Percentiles rank a stretch among this genome's conserved stretches.
These are phyloP conservation scores for Cerioporus squamosus DNA, from an alignment of 1,284 basidiomycete species.

Conservation along the genomic window DNA sequence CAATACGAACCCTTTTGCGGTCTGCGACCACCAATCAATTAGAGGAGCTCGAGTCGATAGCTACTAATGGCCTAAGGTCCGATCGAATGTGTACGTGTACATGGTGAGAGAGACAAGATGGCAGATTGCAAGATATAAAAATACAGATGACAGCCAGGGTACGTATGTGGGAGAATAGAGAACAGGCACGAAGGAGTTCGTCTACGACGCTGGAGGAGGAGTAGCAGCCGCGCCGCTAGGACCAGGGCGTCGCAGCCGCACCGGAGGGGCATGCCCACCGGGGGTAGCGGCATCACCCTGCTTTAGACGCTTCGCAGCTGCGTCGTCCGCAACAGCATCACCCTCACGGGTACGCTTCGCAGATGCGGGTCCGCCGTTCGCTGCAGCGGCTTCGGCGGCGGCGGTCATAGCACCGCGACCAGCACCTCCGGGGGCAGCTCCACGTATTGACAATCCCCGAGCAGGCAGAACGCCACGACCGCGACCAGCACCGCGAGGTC, in stretches of 20 bases:
- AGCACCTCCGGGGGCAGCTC: slow-evolving; percentile 37
- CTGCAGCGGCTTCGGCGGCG: slow-evolving; percentile 42
- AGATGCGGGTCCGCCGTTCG: slow-evolving; percentile 45
- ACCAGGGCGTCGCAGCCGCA: too few species aligned
- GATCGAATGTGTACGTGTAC: slow-evolving; percentile 6
- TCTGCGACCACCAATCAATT: slow-evolving; percentile 16
- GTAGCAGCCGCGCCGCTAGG: neutral
- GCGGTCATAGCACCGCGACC: slow-evolving; percentile 42
- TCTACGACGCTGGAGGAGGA: neutral
- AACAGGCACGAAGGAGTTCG: neutral
- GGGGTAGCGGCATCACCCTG: slow-evolving; percentile 36
- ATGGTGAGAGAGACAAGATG: slow-evolving; percentile 1
- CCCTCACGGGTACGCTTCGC: slow-evolving; percentile 67
- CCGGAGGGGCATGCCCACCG: too few species aligned
- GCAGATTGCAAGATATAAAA: slow-evolving; percentile 14
- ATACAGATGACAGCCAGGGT: slow-evolving; percentile 14
- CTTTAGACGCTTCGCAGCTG: slow-evolving; percentile 73
- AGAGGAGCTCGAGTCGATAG: too few species aligned
- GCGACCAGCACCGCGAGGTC: slow-evolving; percentile 18
- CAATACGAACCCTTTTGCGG: slow-evolving; percentile 17
- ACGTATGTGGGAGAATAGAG: slow-evolving; percentile 2
- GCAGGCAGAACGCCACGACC: slow-evolving; percentile 33
- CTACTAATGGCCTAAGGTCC: neutral
- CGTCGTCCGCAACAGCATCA: slow-evolving; percentile 50
- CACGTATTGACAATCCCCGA: slow-evolving; percentile 39